Conservation (phyloP, 106 monocot species). For the Chionographis japonica region DNA sequence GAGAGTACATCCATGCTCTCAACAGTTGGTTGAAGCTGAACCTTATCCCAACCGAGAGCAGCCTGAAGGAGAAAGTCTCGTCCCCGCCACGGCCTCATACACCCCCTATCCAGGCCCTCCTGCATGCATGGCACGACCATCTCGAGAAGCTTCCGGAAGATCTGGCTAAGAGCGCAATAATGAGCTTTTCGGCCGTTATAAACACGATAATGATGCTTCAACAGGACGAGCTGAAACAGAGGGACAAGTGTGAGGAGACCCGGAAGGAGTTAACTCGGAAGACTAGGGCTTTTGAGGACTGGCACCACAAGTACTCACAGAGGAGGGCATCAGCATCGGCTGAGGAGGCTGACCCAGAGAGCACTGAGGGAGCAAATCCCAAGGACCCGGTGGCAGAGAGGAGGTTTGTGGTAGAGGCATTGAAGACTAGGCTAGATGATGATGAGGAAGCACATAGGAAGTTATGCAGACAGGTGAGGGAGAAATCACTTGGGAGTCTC, state of each 20-base stretch:
- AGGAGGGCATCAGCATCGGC: slow-evolving; percentile 4
- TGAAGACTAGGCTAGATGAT: slow-evolving; percentile 27
- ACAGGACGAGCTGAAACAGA: slow-evolving; percentile 75
- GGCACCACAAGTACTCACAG: slow-evolving; percentile 50
- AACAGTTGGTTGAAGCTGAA: slow-evolving; percentile 79
- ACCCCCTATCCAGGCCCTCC: slow-evolving; percentile 55
- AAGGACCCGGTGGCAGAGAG: slow-evolving; percentile 61
- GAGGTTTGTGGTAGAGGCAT: slow-evolving; percentile 49
- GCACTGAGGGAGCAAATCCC: slow-evolving; percentile 19
- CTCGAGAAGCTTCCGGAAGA: slow-evolving; percentile 74
- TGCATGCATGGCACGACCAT: slow-evolving; percentile 74
- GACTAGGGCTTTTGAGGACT: slow-evolving; percentile 57
- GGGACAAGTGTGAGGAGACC: slow-evolving; percentile 54
- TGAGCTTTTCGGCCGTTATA: slow-evolving; percentile 62
- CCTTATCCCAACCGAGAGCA: slow-evolving; percentile 83
- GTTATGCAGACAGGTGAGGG: slow-evolving; percentile 62
- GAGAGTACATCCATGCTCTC: slow-evolving; percentile 68
- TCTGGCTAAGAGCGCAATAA: slow-evolving; percentile 52
- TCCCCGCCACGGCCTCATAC: slow-evolving; percentile 42
- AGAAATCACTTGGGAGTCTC: slow-evolving; percentile 58
- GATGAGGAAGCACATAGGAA: slow-evolving; percentile 26
- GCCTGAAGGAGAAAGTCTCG: slow-evolving; percentile 83
- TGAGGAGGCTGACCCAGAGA: slow-evolving; percentile 29
- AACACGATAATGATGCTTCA: slow-evolving; percentile 54
- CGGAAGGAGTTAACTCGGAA: slow-evolving; percentile 47